phyloP scores from a whole-genome alignment of 139 green algal genomes.

The Tetraselmis striata region DNA sequence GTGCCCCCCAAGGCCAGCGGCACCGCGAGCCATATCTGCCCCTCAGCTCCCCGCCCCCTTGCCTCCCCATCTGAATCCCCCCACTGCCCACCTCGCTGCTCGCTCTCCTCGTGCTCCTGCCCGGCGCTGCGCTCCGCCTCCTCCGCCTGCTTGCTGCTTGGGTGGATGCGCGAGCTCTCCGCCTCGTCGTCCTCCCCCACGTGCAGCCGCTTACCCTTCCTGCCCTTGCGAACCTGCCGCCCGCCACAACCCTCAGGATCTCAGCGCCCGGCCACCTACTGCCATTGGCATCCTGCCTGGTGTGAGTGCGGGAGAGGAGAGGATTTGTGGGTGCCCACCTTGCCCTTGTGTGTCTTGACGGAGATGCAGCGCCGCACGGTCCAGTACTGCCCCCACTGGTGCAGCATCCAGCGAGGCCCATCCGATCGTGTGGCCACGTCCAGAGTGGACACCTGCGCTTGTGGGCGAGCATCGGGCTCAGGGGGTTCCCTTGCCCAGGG shows the following conservation, averaged over 20 bases:
- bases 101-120: neutral
- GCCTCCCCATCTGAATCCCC: too few species aligned
- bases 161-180: neutral
- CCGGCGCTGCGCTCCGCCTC: neutral
- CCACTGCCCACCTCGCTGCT: too few species aligned
- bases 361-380: conserved; percentile 1
- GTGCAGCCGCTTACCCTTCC: neutral
- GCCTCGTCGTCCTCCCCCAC: neutral
- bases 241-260: too few species aligned
- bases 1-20: too few species aligned
- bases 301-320: too few species aligned
- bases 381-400: conserved; percentile 31
- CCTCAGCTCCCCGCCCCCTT: too few species aligned
- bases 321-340: neutral
- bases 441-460: conserved; percentile 15
- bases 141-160: neutral
- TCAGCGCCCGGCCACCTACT: too few species aligned
- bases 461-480: too few species aligned
- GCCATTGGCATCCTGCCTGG: too few species aligned
- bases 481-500: too few species aligned
- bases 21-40: too few species aligned
- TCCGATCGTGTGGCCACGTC: conserved; percentile 22
- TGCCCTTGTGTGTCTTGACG: neutral
- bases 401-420: conserved; percentile 27
- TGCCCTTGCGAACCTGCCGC: neutral